Percentiles rank a stretch among this genome's conserved stretches.
Conservation (phyloP, 2,329 filamentous ascomycete species). For the Aspergillus flavus region DNA sequence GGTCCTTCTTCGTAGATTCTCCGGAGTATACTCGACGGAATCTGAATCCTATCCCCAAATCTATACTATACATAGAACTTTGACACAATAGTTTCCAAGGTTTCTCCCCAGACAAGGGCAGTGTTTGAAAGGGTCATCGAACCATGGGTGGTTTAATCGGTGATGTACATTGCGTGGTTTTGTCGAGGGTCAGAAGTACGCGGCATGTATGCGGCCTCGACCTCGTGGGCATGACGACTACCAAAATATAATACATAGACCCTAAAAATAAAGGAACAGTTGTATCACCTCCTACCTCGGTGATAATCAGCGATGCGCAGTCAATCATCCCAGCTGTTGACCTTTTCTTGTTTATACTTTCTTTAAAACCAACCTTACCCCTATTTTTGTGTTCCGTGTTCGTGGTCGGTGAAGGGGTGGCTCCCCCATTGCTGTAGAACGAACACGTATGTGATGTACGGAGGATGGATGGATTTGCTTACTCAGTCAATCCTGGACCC, state of each 20-base stretch:
- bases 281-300: background rate
- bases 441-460: background rate
- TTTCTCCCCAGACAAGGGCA: background rate
- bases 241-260: background rate
- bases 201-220: background rate
- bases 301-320: conserved; percentile 2
- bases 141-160: background rate
- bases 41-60: background rate
- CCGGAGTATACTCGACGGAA: background rate
- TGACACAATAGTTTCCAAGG: background rate
- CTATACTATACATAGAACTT: background rate
- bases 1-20: background rate
- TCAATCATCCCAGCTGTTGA: background rate
- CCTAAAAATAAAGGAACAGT: background rate
- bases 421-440: background rate
- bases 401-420: background rate
- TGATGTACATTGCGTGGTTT: conserved; percentile 2
- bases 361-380: background rate
- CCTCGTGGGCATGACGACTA: conserved; percentile 6
- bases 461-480: too few relatives aligned
- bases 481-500: too few relatives aligned
- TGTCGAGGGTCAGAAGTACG: background rate
- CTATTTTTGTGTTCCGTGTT: background rate
- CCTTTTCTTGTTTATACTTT: background rate
- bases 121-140: background rate